Percentiles rank a stretch among this genome's conserved stretches.
Conservation (phyloP, 2,329 filamentous ascomycete genomes). For the Monilinia fructigena region DNA sequence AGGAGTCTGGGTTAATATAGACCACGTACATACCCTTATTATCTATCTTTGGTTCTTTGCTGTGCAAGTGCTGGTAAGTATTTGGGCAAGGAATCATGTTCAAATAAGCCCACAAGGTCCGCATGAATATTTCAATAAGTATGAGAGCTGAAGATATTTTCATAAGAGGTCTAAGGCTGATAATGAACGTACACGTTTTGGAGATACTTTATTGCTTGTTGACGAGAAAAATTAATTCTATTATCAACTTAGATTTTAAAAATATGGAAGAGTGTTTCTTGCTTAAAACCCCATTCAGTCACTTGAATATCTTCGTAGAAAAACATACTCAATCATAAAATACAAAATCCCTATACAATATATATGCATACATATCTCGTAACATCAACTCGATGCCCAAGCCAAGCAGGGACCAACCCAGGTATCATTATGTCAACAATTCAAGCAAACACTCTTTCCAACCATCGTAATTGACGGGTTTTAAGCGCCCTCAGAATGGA, state of each 20-base stretch:
- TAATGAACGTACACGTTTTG: background rate
- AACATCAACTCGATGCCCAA: background rate
- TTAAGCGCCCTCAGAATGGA: conserved; percentile 15
- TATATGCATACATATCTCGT: background rate
- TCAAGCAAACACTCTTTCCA: background rate
- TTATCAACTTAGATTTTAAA: too few species aligned
- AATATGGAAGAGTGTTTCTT: background rate
- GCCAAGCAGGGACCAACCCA: conserved; percentile 5
- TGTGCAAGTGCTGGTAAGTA: background rate
- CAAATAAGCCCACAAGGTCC: too few species aligned
- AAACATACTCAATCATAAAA: background rate
- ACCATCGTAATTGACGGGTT: background rate
- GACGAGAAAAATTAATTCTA: too few species aligned
- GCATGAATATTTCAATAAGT: too few species aligned
- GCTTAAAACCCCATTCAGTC: background rate
- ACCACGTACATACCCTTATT: background rate
- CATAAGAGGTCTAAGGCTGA: background rate
- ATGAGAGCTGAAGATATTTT: too few species aligned
- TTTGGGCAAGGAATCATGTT: too few species aligned
- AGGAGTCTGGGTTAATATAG: background rate
- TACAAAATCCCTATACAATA: background rate
- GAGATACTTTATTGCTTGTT: background rate
- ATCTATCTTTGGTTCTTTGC: background rate
- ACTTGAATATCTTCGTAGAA: background rate
- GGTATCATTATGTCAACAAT: conserved; percentile 8